Conservation (phyloP, 805 yeast species). For the Candida germanica region DNA sequence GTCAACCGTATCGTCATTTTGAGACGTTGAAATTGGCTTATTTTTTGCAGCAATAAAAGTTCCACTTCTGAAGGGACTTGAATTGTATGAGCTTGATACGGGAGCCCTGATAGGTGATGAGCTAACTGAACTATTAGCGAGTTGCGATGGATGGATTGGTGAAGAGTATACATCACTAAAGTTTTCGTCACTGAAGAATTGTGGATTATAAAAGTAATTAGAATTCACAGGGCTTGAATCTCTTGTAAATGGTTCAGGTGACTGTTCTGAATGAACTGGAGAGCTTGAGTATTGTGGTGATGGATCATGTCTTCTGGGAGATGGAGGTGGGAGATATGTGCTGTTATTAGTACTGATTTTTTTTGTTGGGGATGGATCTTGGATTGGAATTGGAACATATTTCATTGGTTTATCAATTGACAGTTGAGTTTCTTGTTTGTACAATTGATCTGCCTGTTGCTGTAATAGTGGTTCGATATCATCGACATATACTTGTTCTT, state of each 20-base stretch:
- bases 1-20: slow-evolving; percentile 30
- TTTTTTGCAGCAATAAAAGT: too few relatives aligned
- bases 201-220: slow-evolving; percentile 34
- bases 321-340: slow-evolving; percentile 35
- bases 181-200: slow-evolving; percentile 35
- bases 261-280: slow-evolving; percentile 18
- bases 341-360: slow-evolving; percentile 4
- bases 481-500: slow-evolving; percentile 21
- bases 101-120: slow-evolving; percentile 33
- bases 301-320: slow-evolving; percentile 28
- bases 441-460: background rate
- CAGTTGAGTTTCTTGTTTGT: background rate
- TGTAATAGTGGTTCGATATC: slow-evolving; percentile 32
- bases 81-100: slow-evolving; percentile 12
- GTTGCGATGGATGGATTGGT: slow-evolving; percentile 17
- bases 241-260: slow-evolving; percentile 31
- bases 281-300: slow-evolving; percentile 26
- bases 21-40: slow-evolving; percentile 8
- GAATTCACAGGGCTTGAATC: slow-evolving; percentile 30
- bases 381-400: slow-evolving; percentile 42
- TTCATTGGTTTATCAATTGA: slow-evolving; percentile 17
- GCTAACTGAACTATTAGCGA: slow-evolving; percentile 14
- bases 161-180: slow-evolving; percentile 18
- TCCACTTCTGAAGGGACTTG: slow-evolving; percentile 14
- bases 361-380: slow-evolving; percentile 25